Evolutionary conservation across 768 basidiomycete species (phyloP).

Genomic region (Pleurotus sapidus): DNA sequence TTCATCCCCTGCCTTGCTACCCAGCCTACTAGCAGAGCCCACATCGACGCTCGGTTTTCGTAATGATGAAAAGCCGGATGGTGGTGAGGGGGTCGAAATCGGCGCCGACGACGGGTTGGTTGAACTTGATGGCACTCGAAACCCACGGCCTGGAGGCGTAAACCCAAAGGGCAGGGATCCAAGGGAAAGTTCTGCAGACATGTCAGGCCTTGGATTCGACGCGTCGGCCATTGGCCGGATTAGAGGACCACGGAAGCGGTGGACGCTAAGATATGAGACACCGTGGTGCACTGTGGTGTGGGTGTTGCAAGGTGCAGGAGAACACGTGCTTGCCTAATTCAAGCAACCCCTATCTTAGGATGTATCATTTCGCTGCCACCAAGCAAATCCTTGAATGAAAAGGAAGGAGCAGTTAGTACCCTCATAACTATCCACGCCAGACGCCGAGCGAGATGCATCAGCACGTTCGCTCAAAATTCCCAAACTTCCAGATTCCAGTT

Average conservation of each 20-base stretch:
- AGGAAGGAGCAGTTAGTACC: no score
- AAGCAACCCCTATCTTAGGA: no score
- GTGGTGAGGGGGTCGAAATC: constrained; percentile 6
- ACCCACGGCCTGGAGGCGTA: not conserved
- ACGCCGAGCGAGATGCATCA: no score
- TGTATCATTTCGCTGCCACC: no score
- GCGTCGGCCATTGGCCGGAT: not conserved
- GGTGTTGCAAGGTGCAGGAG: no score
- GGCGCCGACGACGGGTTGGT: constrained; percentile 5
- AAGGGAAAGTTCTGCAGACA: not conserved
- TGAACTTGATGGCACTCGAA: constrained; percentile 4
- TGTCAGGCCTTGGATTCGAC: not conserved
- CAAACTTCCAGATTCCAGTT: no score
- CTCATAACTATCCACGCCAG: no score
- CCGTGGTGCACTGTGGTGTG: no score
- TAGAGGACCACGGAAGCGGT: not conserved
- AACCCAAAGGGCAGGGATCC: constrained; percentile 1
- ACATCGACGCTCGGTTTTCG: constrained; percentile 3
- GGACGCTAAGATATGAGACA: no score
- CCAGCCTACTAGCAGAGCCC: not conserved
- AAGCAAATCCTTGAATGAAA: no score
- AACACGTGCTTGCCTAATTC: no score
- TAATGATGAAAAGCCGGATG: not conserved
- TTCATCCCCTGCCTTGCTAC: not conserved
- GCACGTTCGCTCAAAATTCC: no score